Percentiles rank a stretch among this genome's conserved stretches.
phyloP scores from a whole-genome alignment of 2,329 filamentous ascomycete genomes.

The Cylindrodendrum hubeiense region DNA sequence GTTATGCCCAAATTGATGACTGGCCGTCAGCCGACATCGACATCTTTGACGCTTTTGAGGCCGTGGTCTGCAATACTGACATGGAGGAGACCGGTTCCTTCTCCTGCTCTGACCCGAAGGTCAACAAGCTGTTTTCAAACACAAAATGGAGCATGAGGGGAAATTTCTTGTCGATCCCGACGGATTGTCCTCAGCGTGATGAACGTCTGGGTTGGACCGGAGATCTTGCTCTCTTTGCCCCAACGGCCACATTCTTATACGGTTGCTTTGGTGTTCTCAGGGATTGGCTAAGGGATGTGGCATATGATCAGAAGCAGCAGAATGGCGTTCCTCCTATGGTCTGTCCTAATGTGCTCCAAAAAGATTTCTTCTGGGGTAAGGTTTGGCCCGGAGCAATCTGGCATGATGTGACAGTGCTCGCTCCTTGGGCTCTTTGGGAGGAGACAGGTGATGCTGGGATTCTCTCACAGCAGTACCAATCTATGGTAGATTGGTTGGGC shows the following conservation, averaged over 20 bases:
- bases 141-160: conserved; percentile 68
- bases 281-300: conserved; percentile 42
- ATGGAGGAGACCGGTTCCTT: conserved; percentile 65
- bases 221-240: conserved; percentile 62
- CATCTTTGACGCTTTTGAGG: conserved; percentile 39
- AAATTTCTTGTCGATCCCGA: conserved; percentile 69
- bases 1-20: conserved; percentile 62
- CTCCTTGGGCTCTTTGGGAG: conserved; percentile 56
- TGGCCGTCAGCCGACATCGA: conserved; percentile 51
- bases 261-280: conserved; percentile 61
- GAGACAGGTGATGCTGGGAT: conserved; percentile 53
- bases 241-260: conserved; percentile 66
- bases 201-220: conserved; percentile 68
- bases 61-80: conserved; percentile 63
- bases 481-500: conserved; percentile 56
- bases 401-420: conserved; percentile 57
- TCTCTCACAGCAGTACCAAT: conserved; percentile 53
- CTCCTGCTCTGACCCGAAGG: conserved; percentile 61
- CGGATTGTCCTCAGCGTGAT: conserved; percentile 69
- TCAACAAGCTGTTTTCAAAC: conserved; percentile 69
- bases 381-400: conserved; percentile 52
- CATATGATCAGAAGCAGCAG: conserved; percentile 32
- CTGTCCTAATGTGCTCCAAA: conserved; percentile 28
- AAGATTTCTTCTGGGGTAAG: conserved; percentile 30
- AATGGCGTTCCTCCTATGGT: conserved; percentile 40